A percentile compares a stretch with the other conserved stretches of the same genome.
phyloP scores from a whole-genome alignment of 2,329 filamentous ascomycete species.

The Clarireedia paspali region DNA sequence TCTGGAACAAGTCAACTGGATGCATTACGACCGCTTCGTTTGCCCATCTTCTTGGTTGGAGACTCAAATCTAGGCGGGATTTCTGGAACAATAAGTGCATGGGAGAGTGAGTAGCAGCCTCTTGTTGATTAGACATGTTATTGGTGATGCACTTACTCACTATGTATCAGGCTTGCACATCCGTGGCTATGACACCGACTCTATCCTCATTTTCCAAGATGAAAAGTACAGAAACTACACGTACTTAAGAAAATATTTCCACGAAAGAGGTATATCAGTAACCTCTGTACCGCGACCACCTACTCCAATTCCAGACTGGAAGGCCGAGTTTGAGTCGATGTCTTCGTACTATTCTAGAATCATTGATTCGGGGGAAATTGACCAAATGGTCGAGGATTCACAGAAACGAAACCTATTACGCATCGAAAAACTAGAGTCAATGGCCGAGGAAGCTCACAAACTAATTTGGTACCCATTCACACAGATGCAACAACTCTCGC shows the following conservation, averaged over 20 bases:
- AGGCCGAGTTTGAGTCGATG: conserved; percentile 51
- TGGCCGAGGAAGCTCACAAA: conserved; percentile 52
- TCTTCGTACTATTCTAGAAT: conserved; percentile 51
- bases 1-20: conserved; percentile 73
- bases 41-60: conserved; percentile 66
- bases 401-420: conserved; percentile 46
- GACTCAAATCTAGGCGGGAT: conserved; percentile 74
- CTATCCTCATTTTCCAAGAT: conserved; percentile 62
- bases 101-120: conserved; percentile 39
- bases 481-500: conserved; percentile 59
- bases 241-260: conserved; percentile 64
- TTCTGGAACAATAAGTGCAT: conserved; percentile 70
- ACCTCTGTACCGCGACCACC: conserved; percentile 54
- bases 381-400: conserved; percentile 43
- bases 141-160: neutral
- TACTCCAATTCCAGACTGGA: conserved; percentile 27
- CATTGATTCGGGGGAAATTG: conserved; percentile 33
- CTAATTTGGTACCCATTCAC: conserved; percentile 85
- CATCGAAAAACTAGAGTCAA: conserved; percentile 49
- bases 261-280: conserved; percentile 47
- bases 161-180: conserved; percentile 49
- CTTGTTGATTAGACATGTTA: too few relatives aligned
- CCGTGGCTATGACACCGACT: conserved; percentile 71
- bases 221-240: conserved; percentile 57
- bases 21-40: conserved; percentile 64